Evolutionary conservation across 345 rosid genomes (phyloP), one percentile per base, ranked within the genome.

Genomic region (Populus tremula): DNA sequence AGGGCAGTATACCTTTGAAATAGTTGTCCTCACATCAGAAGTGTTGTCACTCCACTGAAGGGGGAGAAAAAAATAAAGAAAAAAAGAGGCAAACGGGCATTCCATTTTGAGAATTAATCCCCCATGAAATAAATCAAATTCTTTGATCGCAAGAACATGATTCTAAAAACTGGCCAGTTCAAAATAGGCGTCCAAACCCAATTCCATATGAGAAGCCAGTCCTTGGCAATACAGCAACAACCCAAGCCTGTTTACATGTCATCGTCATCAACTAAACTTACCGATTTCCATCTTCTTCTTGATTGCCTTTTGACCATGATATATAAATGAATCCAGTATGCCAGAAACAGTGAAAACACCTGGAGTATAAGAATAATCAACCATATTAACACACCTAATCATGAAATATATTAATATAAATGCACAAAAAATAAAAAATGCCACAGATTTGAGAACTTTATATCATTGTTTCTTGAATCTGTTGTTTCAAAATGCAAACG

Each of bases 221-320:
- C 7, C 36, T 45, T 11, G 53, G 64, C 67, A 18, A 49, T 36
- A 36, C 71, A 31, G 38, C 72, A 41, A 21, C 68, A 35, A 36
- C 61, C 45, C 49, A 66, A 35, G 31, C 70, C 71, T 35, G 63
- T 70, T n/a, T 27, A 47, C 6, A 13, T 63, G 35, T 16, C 8
- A 33, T 41, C 45, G 10, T 2, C 45, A 43, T 96, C 89, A 96
- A 78, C 89, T 96, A 67, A 88, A 88, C 85, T 93, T 93, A 72
- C 98, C 99, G 9, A 93, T 84, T 81, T 93, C 99, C 87, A 93
- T 93, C 89, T 95, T 95, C 91, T 96, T 96, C 89, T 91, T 93
- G 80, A 96, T 96, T 80, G 94, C 96, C 85, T 67, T 93, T 77
- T 96, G 98, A 78, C 98, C 96, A 82, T 96, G 96, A 78, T 92